Conservation (phyloP, 2,329 filamentous ascomycete genomes). For the Penicillium crustosum region DNA sequence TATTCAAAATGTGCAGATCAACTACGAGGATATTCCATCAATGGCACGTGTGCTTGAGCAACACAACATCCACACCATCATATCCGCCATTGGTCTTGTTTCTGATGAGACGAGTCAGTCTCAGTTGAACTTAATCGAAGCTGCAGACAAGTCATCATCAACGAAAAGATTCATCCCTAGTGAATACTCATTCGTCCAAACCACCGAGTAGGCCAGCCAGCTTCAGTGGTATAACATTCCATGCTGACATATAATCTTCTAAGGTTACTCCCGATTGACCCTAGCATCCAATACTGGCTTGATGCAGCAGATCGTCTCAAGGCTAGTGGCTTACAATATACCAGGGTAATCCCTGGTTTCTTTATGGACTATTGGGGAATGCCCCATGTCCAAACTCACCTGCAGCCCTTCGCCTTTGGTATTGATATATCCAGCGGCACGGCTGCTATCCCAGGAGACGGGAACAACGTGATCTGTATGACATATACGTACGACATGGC, state of each 20-base stretch:
- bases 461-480: conserved; percentile 47
- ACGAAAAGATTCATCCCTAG: conserved; percentile 49
- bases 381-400: conserved; percentile 40
- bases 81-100: conserved; percentile 44
- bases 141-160: conserved; percentile 40
- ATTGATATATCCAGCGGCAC: conserved; percentile 47
- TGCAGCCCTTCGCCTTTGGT: conserved; percentile 43
- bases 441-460: conserved; percentile 53
- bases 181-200: conserved; percentile 42
- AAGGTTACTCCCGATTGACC: conserved; percentile 28
- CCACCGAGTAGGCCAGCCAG: conserved; percentile 28
- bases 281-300: conserved; percentile 34
- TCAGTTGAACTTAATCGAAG: conserved; percentile 48
- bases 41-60: conserved; percentile 32
- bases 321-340: conserved; percentile 40
- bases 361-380: conserved; percentile 51
- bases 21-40: conserved; percentile 36
- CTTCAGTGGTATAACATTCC: background rate
- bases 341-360: conserved; percentile 43
- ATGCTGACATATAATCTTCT: background rate
- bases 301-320: conserved; percentile 32
- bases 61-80: conserved; percentile 47
- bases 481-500: conserved; percentile 54
- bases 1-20: conserved; percentile 26
- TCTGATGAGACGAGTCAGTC: conserved; percentile 30